phyloP scores from a whole-genome alignment of 257 asterid genomes.

The Cynanchum wilfordii region DNA sequence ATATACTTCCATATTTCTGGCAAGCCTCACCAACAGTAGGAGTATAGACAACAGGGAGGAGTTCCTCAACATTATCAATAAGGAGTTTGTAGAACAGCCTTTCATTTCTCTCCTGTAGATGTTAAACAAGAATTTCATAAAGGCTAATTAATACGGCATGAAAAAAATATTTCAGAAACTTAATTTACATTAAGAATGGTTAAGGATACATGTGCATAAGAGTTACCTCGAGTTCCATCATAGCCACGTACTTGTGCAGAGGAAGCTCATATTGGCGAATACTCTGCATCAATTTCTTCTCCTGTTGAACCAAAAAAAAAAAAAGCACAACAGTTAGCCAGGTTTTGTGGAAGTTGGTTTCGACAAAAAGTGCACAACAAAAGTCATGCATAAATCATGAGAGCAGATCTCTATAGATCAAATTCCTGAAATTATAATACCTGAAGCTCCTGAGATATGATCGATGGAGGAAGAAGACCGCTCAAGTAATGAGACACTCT shows the following conservation, averaged over 20 bases:
- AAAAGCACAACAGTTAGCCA: neutral
- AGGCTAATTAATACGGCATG: neutral
- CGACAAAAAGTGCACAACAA: neutral
- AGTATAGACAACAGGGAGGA: constrained; percentile 83
- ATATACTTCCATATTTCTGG: constrained; percentile 91
- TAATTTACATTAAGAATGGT: neutral
- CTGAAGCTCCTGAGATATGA: constrained; percentile 64
- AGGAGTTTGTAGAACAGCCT: constrained; percentile 92
- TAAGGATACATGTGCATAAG: neutral
- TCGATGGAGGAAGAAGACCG: constrained; percentile 70
- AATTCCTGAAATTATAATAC: constrained; percentile 19
- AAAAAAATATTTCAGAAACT: no score
- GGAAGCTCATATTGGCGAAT: constrained; percentile 67
- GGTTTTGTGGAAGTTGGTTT: neutral
- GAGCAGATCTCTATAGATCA: neutral
- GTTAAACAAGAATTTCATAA: constrained; percentile 2
- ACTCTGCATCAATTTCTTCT: constrained; percentile 57
- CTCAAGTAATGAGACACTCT: constrained; percentile 80
- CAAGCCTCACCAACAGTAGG: constrained; percentile 96
- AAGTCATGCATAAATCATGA: neutral
- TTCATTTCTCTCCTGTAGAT: constrained; percentile 75
- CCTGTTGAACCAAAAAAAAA: constrained; percentile 41
- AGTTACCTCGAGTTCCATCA: constrained; percentile 85
- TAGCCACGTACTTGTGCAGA: constrained; percentile 63
- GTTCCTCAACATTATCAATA: constrained; percentile 80